Evolutionary conservation across 805 yeast genomes (phyloP).

Genomic region (Metschnikowia anglica): DNA sequence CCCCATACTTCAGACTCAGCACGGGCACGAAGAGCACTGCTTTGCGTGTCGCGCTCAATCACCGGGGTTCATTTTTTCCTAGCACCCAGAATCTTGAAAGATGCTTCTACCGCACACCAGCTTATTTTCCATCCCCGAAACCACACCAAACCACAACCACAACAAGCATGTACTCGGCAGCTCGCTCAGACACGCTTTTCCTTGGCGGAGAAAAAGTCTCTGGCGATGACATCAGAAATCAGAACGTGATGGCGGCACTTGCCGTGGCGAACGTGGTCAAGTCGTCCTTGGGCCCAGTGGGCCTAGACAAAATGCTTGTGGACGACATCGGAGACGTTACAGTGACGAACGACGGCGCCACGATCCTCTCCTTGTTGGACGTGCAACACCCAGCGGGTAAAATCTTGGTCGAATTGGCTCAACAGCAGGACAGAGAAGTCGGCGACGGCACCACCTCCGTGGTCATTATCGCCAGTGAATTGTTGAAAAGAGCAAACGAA

Average conservation of each 20-base stretch:
- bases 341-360: slow-evolving; percentile 98
- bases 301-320: slow-evolving; percentile 96
- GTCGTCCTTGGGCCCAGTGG: slow-evolving; percentile 96
- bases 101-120: no score
- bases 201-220: slow-evolving; percentile 94
- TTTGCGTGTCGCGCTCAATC: slow-evolving; percentile 3
- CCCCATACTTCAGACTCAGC: no score
- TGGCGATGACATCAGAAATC: slow-evolving; percentile 95
- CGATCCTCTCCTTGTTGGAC: slow-evolving; percentile 83
- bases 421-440: slow-evolving; percentile 97
- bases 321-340: slow-evolving; percentile 99
- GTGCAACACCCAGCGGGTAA: slow-evolving; percentile 99
- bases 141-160: slow-evolving; percentile 3
- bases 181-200: slow-evolving; percentile 90
- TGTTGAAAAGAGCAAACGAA: slow-evolving; percentile 89
- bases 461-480: slow-evolving; percentile 91
- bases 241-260: slow-evolving; percentile 91
- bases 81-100: slow-evolving; percentile 3
- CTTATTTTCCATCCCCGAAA: no score
- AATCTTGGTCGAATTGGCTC: slow-evolving; percentile 93
- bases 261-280: slow-evolving; percentile 83
- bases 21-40: no score
- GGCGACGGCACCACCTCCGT: slow-evolving; percentile 99
- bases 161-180: slow-evolving; percentile 59
- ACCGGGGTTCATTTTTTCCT: not conserved